Evolutionary conservation across 2,329 filamentous ascomycete genomes (phyloP), one percentile per base, ranked within the genome.

Genomic region (Monilinia laxa): DNA sequence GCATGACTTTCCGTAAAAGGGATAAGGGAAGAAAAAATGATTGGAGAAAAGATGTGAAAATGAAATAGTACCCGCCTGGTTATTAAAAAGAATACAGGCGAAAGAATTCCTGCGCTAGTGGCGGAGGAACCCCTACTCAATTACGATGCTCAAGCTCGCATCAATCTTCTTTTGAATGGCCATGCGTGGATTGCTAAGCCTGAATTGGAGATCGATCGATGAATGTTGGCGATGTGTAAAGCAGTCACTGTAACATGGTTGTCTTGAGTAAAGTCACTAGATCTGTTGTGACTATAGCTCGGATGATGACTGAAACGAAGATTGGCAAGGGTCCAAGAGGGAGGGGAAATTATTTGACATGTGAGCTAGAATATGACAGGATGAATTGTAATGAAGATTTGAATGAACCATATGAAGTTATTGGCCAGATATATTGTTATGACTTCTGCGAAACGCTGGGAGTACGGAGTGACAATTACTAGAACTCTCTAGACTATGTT

Each of bases 251-350:
- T 63, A 63, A 54, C 18, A 56, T 7, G 23, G 18, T 47, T 45
- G 51, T 53, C 35, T 42, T 55, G 47, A 56, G 18, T 56, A 40
- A 14, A 40, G 38, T 42, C 12, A 42, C 40, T 16, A 57, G 25
- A 64, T 35, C 11, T 45, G 18, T 38, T 47, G 25, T 45, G 20
- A 47, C 51, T 42, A 25, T 16, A 35, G 51, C 25, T 47, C 47
- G 38, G 23, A 60, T 60, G 20, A n/a, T 28, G 51, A 20, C 18
- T 64, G 38, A 64, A 64, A 64, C 62, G 10, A 56, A 55, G 18
- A 23, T 18, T 28, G 35, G 18, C 18, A 31, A 35, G 9, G 40
- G 20, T 5, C 38, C 23, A 23, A 45, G 23, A 28, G 57, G 28
- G n/a, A 59, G 6, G 54, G 35, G 40, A 47, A 40, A 38, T 20